Conservation (phyloP, 2,329 filamentous ascomycete species). For the Ophiostoma sp. region DNA sequence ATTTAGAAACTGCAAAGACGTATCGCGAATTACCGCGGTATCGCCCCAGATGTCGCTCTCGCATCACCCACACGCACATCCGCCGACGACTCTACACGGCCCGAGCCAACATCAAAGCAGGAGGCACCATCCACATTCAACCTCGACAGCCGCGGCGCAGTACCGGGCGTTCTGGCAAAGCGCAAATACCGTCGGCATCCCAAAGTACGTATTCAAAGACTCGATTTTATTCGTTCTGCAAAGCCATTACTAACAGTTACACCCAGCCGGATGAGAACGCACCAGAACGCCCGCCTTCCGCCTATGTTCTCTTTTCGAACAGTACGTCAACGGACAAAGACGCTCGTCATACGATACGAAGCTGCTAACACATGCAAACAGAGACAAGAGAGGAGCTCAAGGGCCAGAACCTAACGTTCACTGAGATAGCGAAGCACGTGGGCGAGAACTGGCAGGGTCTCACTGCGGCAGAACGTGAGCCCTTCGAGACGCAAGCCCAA, state of each 20-base stretch:
- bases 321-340: slow-evolving; percentile 48
- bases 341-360: too few species aligned
- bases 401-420: slow-evolving; percentile 74
- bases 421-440: slow-evolving; percentile 79
- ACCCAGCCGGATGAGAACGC: slow-evolving; percentile 72
- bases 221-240: background rate
- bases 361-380: slow-evolving; percentile 36
- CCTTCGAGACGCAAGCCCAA: slow-evolving; percentile 70
- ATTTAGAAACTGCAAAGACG: slow-evolving; percentile 75
- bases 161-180: slow-evolving; percentile 54
- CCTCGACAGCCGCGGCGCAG: slow-evolving; percentile 47
- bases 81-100: slow-evolving; percentile 55
- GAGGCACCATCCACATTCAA: slow-evolving; percentile 31
- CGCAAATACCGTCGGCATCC: slow-evolving; percentile 77
- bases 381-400: slow-evolving; percentile 77
- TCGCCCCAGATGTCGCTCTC: slow-evolving; percentile 56
- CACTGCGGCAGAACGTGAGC: slow-evolving; percentile 65
- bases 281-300: slow-evolving; percentile 76
- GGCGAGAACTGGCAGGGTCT: slow-evolving; percentile 80
- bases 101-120: slow-evolving; percentile 41
- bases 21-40: slow-evolving; percentile 71
- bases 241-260: background rate
- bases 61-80: slow-evolving; percentile 51
- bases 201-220: slow-evolving; percentile 53
- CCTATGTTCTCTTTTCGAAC: slow-evolving; percentile 84